These are phyloP conservation scores for Rhodotorula sp. DNA, from an alignment of 1,284 basidiomycete genomes.

Conservation along the genomic window DNA sequence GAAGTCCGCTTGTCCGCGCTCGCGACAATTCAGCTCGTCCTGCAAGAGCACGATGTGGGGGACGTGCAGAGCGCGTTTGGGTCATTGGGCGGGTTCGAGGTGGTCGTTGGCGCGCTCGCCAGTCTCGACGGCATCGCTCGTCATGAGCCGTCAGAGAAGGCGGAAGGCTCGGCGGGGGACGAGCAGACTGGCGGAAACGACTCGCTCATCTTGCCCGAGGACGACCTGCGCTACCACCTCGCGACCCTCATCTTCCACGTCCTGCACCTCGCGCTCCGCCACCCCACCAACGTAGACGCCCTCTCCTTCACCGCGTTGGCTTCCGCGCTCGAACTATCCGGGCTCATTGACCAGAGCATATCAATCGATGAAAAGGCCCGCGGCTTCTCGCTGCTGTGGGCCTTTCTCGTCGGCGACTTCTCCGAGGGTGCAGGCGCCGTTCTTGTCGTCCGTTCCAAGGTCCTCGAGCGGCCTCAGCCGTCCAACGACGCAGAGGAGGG, in stretches of 20 bases:
- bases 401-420: constrained; percentile 25
- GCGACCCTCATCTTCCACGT: constrained; percentile 26
- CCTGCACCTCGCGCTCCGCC: constrained; percentile 11
- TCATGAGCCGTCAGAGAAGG: too few species aligned
- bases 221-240: constrained; percentile 22
- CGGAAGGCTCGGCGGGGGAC: neutral
- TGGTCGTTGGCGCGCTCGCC: neutral
- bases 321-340: constrained; percentile 18
- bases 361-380: neutral
- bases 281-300: neutral
- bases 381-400: constrained; percentile 17
- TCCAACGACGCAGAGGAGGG: neutral
- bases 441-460: neutral
- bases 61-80: neutral
- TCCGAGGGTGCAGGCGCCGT: neutral
- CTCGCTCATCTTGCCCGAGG: neutral
- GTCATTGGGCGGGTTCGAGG: neutral
- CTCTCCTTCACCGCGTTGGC: constrained; percentile 16
- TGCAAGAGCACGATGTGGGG: neutral
- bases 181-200: too few species aligned
- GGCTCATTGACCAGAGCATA: neutral
- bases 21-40: constrained; percentile 6
- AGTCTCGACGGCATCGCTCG: neutral
- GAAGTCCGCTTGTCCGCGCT: neutral
- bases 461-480: constrained; percentile 1